Evolutionary conservation across 2,329 filamentous ascomycete genomes (phyloP), one percentile per base, ranked within the genome.

Genomic region (Colletotrichum trifolii): DNA sequence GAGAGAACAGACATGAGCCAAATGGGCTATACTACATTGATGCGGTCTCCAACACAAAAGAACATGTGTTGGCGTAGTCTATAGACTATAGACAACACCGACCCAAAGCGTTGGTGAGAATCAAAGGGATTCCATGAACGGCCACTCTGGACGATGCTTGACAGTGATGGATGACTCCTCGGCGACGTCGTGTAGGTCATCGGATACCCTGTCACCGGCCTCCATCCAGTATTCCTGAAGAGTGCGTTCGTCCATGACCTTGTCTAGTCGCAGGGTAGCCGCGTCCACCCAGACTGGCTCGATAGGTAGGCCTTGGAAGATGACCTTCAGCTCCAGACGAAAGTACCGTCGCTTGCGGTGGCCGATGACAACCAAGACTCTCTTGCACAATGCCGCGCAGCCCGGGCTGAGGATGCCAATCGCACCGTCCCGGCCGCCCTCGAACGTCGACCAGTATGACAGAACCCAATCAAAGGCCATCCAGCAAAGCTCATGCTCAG

Each of bases 401-500:
- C 45, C 13, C 3, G 46, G 36, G 12, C 13, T 35, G 12, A 40
- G 33, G 12, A 7, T 13, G 8, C 42, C 8, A 9, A 57, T 34
- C 12, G 54, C 54, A 12, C 45, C 38, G 17, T 49, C 8, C 6
- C 54, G 45, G 13, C 45, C 54, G 15, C 46, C 46, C 6, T 12
- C 12, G 13, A 40, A 17, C n/a, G n/a, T 9, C 11, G 34, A n/a
- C 54, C 54, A 57, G 25, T 57, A 57, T 6, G 35, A 15, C 6
- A 33, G 11, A 2, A 57, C 25, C 17, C 25, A 39, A n/a, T 33
- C 36, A 2, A 49, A n/a, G 17, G 54, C 54, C 12, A 57, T 57
- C 54, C 54, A 57, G 34, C 54, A 34, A 6, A 57, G 15, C 8
- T 57, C 54, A 12, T 42, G 38, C 38, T 57, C 54, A 12, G 36